Evolutionary conservation across 2,329 filamentous ascomycete genomes (phyloP).

Genomic region (Rutstroemia sp.): DNA sequence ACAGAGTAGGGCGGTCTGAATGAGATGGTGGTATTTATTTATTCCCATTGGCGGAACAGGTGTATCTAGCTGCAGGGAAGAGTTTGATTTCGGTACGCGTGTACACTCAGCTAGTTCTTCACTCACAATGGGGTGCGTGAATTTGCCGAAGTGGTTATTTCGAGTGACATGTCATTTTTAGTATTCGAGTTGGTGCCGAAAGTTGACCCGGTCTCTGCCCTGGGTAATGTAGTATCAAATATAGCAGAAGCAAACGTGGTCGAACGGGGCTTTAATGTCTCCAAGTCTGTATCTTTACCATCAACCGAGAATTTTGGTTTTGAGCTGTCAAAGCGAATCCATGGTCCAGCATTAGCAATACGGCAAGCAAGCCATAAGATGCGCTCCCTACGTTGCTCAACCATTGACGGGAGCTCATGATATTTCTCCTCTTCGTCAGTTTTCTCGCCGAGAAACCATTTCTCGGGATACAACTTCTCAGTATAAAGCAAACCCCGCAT

Average conservation of each 20-base stretch:
- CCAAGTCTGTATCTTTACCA: not conserved
- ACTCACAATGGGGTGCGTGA: no score
- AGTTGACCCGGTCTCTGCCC: conserved; percentile 4
- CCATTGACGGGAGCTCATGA: conserved; percentile 23
- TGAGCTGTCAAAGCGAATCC: conserved; percentile 6
- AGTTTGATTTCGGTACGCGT: no score
- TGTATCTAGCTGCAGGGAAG: no score
- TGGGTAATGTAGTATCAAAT: not conserved
- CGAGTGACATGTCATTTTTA: conserved; percentile 4
- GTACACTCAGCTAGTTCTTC: no score
- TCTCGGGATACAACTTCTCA: conserved; percentile 17
- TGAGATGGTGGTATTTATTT: no score
- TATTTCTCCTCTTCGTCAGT: conserved; percentile 25
- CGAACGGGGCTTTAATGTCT: not conserved
- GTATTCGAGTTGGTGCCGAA: not conserved
- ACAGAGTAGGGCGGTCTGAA: no score
- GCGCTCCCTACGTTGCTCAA: conserved; percentile 19
- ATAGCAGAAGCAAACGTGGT: conserved; percentile 6
- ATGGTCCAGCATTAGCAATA: conserved; percentile 9
- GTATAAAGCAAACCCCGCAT: conserved; percentile 19
- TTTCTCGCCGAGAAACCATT: conserved; percentile 21
- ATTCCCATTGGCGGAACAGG: no score
- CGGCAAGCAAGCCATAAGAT: conserved; percentile 20
- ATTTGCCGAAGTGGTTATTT: no score
- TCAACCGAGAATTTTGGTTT: conserved; percentile 2